phyloP scores from a whole-genome alignment of 2,329 filamentous ascomycete genomes.

The Penicillium sp. region DNA sequence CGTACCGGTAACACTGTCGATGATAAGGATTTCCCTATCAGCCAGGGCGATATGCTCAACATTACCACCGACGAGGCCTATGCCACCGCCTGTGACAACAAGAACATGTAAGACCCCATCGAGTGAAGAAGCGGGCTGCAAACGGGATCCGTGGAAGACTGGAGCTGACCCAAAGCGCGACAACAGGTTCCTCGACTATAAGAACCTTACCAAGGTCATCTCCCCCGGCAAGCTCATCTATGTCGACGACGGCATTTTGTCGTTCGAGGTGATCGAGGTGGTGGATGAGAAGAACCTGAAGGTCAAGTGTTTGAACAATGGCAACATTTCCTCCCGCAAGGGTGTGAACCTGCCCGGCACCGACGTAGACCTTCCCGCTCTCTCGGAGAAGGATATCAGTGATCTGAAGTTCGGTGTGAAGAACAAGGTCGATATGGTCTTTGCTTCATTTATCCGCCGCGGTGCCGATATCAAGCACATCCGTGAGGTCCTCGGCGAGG shows the following conservation, averaged over 20 bases:
- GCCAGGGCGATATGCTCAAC: constrained; percentile 81
- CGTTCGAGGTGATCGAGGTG: constrained; percentile 88
- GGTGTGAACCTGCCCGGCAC: constrained; percentile 99
- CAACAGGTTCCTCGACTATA: constrained; percentile 90
- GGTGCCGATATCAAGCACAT: constrained; percentile 92
- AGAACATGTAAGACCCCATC: constrained; percentile 79
- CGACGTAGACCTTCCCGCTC: constrained; percentile 93
- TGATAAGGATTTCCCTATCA: constrained; percentile 76
- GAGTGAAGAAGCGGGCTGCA: not conserved
- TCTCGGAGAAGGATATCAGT: constrained; percentile 96
- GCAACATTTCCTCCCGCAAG: constrained; percentile 98
- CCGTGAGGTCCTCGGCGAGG: constrained; percentile 83
- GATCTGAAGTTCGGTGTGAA: constrained; percentile 95
- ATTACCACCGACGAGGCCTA: constrained; percentile 97
- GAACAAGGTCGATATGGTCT: constrained; percentile 99
- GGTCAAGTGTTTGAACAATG: constrained; percentile 90
- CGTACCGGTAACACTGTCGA: constrained; percentile 72
- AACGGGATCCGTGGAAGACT: not conserved
- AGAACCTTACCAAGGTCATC: constrained; percentile 99
- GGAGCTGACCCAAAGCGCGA: constrained; percentile 14
- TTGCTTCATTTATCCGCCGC: constrained; percentile 95
- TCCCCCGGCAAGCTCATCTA: constrained; percentile 88
- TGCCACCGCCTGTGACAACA: constrained; percentile 75
- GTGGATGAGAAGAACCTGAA: constrained; percentile 86
- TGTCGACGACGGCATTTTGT: constrained; percentile 96